Evolutionary conservation across 1,284 basidiomycete genomes (phyloP).

Genomic region (Ceratobasidium papillatum): DNA sequence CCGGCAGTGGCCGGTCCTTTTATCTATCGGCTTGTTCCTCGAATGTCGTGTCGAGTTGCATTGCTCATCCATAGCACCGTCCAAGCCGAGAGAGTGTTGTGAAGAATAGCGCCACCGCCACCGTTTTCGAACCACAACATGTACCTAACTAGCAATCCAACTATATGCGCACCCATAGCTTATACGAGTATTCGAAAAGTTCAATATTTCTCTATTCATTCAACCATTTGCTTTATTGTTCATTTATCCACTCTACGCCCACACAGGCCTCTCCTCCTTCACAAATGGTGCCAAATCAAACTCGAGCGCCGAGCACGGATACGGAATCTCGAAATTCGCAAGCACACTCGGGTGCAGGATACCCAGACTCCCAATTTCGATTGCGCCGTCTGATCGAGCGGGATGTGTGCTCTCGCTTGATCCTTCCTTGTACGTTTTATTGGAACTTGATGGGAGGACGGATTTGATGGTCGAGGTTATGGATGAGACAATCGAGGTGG

Average conservation of each 20-base stretch:
- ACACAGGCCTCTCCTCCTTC: constrained; percentile 61
- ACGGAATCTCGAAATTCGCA: constrained; percentile 89
- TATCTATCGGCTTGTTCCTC: too few species aligned
- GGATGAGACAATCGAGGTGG: constrained; percentile 52
- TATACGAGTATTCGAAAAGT: neutral
- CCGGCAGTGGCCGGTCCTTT: neutral
- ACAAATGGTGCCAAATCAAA: constrained; percentile 94
- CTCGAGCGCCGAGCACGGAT: constrained; percentile 96
- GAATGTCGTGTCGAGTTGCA: too few species aligned
- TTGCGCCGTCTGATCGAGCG: constrained; percentile 58
- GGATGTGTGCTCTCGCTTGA: constrained; percentile 54
- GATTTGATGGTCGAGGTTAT: constrained; percentile 51
- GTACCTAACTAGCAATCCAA: too few species aligned
- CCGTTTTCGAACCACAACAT: too few species aligned
- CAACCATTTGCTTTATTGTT: neutral
- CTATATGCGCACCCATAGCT: neutral
- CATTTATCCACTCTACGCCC: constrained; percentile 28
- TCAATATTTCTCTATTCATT: constrained; percentile 8
- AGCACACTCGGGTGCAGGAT: constrained; percentile 93
- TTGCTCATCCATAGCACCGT: too few species aligned
- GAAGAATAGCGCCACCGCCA: too few species aligned
- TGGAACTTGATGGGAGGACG: constrained; percentile 47
- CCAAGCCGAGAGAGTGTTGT: too few species aligned
- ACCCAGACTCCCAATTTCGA: constrained; percentile 83
- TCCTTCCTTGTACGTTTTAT: constrained; percentile 50